These are phyloP conservation scores for Flaveria bidentis DNA, from an alignment of 129 eudicot genomes.

Conservation along the genomic window DNA sequence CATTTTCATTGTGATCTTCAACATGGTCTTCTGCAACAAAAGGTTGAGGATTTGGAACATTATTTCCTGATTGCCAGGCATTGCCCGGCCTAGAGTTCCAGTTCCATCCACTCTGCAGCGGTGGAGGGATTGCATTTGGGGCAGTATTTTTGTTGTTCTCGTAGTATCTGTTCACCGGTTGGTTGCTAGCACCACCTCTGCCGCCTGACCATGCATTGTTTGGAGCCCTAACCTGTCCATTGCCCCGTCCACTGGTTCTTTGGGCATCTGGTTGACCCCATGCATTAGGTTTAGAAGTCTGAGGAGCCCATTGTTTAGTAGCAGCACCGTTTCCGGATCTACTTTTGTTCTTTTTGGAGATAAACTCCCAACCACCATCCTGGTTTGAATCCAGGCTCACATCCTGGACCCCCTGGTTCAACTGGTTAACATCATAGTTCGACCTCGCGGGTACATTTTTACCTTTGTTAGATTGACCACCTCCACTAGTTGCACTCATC, in stretches of 20 bases:
- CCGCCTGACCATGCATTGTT: slow-evolving; percentile 48
- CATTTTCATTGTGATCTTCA: slow-evolving; percentile 34
- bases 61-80: slow-evolving; percentile 23
- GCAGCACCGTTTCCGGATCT: slow-evolving; percentile 39
- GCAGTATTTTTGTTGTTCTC: slow-evolving; percentile 15
- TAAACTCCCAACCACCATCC: slow-evolving; percentile 70
- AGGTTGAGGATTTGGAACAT: slow-evolving; percentile 3
- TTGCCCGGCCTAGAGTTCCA: slow-evolving; percentile 53
- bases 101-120: slow-evolving; percentile 62
- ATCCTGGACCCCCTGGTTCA: slow-evolving; percentile 44
- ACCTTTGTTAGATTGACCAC: slow-evolving; percentile 38
- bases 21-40: slow-evolving; percentile 31
- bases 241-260: slow-evolving; percentile 39
- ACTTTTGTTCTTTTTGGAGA: slow-evolving; percentile 50
- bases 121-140: slow-evolving; percentile 48
- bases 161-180: slow-evolving; percentile 9
- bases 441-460: slow-evolving; percentile 30
- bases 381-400: slow-evolving; percentile 45
- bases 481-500: slow-evolving; percentile 56
- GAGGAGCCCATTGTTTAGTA: slow-evolving; percentile 33
- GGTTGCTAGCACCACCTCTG: slow-evolving; percentile 48
- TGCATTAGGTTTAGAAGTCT: slow-evolving; percentile 39
- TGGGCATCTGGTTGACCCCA: slow-evolving; percentile 47
- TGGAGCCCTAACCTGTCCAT: slow-evolving; percentile 42
- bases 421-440: slow-evolving; percentile 35